Percentiles rank a stretch among this genome's conserved stretches.
Conservation (phyloP, 352 stramenopile genomes). For the Pythium utonaiense region DNA sequence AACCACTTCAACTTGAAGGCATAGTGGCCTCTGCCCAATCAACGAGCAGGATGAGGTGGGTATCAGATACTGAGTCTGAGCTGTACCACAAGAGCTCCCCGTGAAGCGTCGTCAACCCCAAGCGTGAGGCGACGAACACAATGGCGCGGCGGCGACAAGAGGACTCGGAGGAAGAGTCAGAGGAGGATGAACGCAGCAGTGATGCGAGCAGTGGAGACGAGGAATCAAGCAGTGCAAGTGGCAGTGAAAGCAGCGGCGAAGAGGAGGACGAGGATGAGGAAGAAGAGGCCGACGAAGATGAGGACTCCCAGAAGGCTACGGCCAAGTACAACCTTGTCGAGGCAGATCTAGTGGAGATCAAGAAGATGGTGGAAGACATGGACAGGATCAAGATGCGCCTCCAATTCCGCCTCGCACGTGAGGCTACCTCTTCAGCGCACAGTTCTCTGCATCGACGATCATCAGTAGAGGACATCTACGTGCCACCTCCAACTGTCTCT, state of each 20-base stretch:
- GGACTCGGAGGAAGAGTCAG: constrained; percentile 27
- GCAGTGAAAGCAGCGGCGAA: neutral
- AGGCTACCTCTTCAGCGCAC: neutral
- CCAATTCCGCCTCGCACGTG: constrained; percentile 36
- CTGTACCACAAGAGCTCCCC: constrained; percentile 2
- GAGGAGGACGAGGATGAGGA: constrained; percentile 23
- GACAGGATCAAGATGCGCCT: constrained; percentile 51
- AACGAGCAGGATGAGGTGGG: neutral
- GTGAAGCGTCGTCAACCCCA: constrained; percentile 2
- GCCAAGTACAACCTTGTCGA: constrained; percentile 36
- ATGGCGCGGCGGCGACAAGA: constrained; percentile 12
- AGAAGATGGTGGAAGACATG: constrained; percentile 55
- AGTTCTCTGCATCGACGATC: constrained; percentile 4
- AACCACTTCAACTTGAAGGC: constrained; percentile 17
- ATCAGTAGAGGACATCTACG: constrained; percentile 15
- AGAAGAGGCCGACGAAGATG: constrained; percentile 11
- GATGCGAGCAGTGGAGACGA: constrained; percentile 5
- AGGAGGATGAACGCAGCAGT: constrained; percentile 26
- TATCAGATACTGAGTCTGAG: neutral
- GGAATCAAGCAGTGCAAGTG: constrained; percentile 2
- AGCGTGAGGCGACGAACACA: neutral
- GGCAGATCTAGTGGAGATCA: constrained; percentile 41
- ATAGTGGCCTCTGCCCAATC: constrained; percentile 10
- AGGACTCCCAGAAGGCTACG: neutral
- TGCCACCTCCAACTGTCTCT: constrained; percentile 2